These are phyloP conservation scores for Allomyces javanicus DNA, from an alignment of 192 early-diverging fungal species.

Conservation along the genomic window DNA sequence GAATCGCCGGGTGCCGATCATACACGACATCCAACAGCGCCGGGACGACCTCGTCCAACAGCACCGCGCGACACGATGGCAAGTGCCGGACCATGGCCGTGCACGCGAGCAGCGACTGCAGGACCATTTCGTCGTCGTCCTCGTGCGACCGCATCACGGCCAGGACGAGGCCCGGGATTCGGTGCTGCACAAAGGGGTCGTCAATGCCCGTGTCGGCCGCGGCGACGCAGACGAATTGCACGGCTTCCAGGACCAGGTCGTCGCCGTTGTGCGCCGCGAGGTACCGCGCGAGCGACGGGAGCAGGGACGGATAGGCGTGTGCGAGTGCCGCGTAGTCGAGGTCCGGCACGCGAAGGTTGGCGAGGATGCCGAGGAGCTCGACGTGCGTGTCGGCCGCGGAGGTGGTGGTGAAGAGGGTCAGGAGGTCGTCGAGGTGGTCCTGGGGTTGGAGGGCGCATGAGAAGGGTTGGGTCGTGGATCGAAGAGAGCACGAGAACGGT, in stretches of 20 bases:
- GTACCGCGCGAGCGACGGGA: slow-evolving; percentile 14
- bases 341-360: slow-evolving; percentile 21
- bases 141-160: slow-evolving; percentile 35
- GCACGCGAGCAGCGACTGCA: slow-evolving; percentile 11
- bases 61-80: background rate
- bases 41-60: slow-evolving; percentile 20
- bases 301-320: slow-evolving; percentile 17
- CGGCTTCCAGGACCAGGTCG: slow-evolving; percentile 2
- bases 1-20: slow-evolving; percentile 32
- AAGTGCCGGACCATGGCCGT: background rate
- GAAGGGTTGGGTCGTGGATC: too few species aligned
- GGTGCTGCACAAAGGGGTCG: slow-evolving; percentile 17
- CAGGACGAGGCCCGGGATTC: slow-evolving; percentile 19
- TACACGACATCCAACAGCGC: slow-evolving; percentile 36
- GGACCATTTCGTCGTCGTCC: slow-evolving; percentile 40
- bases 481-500: background rate
- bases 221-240: slow-evolving; percentile 25
- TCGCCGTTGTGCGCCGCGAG: slow-evolving; percentile 8
- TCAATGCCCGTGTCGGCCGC: slow-evolving; percentile 27
- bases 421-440: slow-evolving; percentile 35
- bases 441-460: slow-evolving; percentile 1
- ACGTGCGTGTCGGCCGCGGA: slow-evolving; percentile 18
- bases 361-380: slow-evolving; percentile 27
- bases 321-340: slow-evolving; percentile 33
- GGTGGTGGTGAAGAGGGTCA: slow-evolving; percentile 18